Percentiles rank a stretch among this genome's conserved stretches.
Conservation (phyloP, 2,329 filamentous ascomycete species). For the Ophiostoma perfectum region DNA sequence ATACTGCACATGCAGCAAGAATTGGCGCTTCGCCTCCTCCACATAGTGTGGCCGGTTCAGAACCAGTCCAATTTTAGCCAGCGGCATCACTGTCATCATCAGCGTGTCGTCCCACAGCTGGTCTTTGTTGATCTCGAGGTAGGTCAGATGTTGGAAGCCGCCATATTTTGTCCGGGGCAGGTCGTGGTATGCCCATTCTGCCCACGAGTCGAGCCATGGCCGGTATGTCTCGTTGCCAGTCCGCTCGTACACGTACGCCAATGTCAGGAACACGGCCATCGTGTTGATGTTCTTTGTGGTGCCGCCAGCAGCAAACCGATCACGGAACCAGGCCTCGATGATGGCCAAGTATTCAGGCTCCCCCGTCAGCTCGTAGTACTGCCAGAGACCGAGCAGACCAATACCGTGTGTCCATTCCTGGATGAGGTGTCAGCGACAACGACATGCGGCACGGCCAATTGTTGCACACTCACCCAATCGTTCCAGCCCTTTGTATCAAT, state of each 20-base stretch:
- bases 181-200: constrained; percentile 76
- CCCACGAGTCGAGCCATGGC: constrained; percentile 75
- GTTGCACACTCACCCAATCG: constrained; percentile 49
- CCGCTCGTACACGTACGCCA: constrained; percentile 73
- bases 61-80: constrained; percentile 72
- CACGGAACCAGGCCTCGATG: constrained; percentile 68
- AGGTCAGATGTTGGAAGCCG: constrained; percentile 71
- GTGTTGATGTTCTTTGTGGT: constrained; percentile 86
- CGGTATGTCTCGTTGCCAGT: constrained; percentile 63
- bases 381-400: constrained; percentile 74
- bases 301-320: constrained; percentile 61
- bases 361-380: constrained; percentile 70
- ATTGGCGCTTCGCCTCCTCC: constrained; percentile 71
- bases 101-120: constrained; percentile 82
- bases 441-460: background rate
- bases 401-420: constrained; percentile 73
- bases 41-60: constrained; percentile 66
- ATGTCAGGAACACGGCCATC: constrained; percentile 70
- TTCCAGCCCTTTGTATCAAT: constrained; percentile 84
- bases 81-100: constrained; percentile 80
- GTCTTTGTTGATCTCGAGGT: constrained; percentile 62
- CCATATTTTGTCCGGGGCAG: constrained; percentile 65
- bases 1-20: constrained; percentile 72
- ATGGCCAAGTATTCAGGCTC: constrained; percentile 55
- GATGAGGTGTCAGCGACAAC: background rate